Evolutionary conservation across 2,329 filamentous ascomycete genomes (phyloP), one percentile per base, ranked within the genome.

Genomic region (Calonectria montana): DNA sequence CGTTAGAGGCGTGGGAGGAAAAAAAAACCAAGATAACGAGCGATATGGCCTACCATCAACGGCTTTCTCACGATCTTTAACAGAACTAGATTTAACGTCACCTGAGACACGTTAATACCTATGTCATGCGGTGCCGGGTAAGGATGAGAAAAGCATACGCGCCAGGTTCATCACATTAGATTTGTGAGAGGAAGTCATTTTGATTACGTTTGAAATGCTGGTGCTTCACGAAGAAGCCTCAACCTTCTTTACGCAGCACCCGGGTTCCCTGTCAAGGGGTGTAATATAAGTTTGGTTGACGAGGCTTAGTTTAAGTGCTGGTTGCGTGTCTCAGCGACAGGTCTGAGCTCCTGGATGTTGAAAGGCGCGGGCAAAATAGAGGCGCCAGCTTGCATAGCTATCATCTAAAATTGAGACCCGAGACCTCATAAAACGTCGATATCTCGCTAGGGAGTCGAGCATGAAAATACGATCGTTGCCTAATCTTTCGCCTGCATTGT

Each of bases 11-110:
- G 41, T 39, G 10, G 10, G 13, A 3, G 31, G 13, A 35, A 12
- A 35, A 35, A 43, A 55, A 41, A n/a, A 16, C 21, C 13, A 43
- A 59, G 8, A 16, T 35, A 31, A 31, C 10, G 31, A 35, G 10
- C 4, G 18, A 25, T 23, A 45, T 5, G 21, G 25, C 80, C 64
- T 76, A 86, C 85, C 84, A 74, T 86, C 84, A 1, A 87, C 74
- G 13, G 84, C 85, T 39, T 82, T 81, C 31, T 84, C 82, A 35
- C 85, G 83, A 53, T 84, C 81, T 73, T 82, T 86, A 48, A 83
- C 27, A 31, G 80, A 78, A 9, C 80, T 81, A 21, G 80, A 80
- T 63, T 81, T 83, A 55, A 84, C 79, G 55, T 82, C 79, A 25
- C 76, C 84, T 86, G 70, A 10, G 23, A 37, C 41, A 21, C 15